Percentiles rank a stretch among this genome's conserved stretches.
Evolutionary conservation across 78 protist species (phyloP).

Genomic region (Emiliania huxleyi): DNA sequence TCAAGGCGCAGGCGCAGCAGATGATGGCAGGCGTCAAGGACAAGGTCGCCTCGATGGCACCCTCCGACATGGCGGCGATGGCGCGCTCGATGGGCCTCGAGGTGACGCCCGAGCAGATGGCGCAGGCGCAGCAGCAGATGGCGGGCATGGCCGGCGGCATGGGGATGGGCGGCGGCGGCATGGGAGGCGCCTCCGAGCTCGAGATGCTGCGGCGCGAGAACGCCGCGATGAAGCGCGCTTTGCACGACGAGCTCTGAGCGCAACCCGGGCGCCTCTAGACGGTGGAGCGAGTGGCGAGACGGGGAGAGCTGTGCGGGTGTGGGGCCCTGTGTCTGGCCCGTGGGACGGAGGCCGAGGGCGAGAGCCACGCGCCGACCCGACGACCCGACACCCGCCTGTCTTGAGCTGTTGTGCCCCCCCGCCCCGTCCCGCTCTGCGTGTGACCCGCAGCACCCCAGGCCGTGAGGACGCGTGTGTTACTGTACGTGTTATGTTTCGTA

Average conservation of each 20-base stretch:
- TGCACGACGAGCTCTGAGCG: neutral
- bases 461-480: no score
- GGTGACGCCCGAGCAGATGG: neutral
- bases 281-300: no score
- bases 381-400: no score
- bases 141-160: neutral
- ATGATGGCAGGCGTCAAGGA: neutral
- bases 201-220: neutral
- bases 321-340: no score
- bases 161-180: neutral
- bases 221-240: neutral
- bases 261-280: no score
- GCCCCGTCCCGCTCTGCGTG: no score
- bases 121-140: neutral
- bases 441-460: no score
- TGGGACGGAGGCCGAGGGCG: no score
- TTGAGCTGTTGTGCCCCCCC: no score
- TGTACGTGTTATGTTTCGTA: no score
- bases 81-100: neutral
- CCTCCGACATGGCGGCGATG: neutral
- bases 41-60: neutral
- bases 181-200: neutral
- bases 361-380: no score
- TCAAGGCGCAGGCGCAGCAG: slow-evolving; percentile 6
- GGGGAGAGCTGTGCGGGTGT: no score